These are phyloP conservation scores for Teunomyces gatunensis DNA, from an alignment of 805 yeast genomes.

Conservation along the genomic window DNA sequence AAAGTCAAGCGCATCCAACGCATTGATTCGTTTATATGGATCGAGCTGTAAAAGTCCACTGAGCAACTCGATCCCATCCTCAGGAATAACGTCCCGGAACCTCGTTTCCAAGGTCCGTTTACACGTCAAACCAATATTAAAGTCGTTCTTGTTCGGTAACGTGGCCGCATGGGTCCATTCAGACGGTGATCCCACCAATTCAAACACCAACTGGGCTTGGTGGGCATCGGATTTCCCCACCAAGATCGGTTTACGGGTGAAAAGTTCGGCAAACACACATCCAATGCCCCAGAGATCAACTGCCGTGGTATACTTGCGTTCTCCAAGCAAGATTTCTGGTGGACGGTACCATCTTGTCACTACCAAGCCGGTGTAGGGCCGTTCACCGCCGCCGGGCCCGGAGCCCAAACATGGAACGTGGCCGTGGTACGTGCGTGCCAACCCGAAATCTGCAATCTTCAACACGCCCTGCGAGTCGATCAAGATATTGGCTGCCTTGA, in stretches of 20 bases:
- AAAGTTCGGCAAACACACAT: conserved; percentile 91
- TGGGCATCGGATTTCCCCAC: conserved; percentile 85
- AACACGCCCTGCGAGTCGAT: conserved; percentile 73
- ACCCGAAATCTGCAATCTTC: conserved; percentile 93
- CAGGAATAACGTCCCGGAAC: conserved; percentile 44
- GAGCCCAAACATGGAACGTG: conserved; percentile 49
- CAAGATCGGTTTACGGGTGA: conserved; percentile 74
- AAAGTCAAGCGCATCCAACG: conserved; percentile 71
- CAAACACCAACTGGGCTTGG: conserved; percentile 81
- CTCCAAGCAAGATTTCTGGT: conserved; percentile 88
- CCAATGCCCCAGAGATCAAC: conserved; percentile 98
- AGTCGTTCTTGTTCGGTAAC: conserved; percentile 55
- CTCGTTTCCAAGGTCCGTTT: conserved; percentile 47
- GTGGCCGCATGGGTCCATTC: conserved; percentile 60
- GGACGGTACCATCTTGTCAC: conserved; percentile 98
- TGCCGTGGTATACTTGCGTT: conserved; percentile 83
- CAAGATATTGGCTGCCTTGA: conserved; percentile 93
- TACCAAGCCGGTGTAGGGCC: conserved; percentile 61
- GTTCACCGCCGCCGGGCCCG: conserved; percentile 59
- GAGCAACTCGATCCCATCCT: conserved; percentile 54
- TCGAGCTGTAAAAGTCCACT: conserved; percentile 63
- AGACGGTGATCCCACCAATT: conserved; percentile 77
- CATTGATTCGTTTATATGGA: conserved; percentile 73
- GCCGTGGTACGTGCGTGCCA: conserved; percentile 76
- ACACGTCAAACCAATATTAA: conserved; percentile 44